Percentiles rank a stretch among this genome's conserved stretches.
These are phyloP conservation scores for Physcia stellaris DNA, from an alignment of 495 filamentous ascomycete genomes.

Conservation along the genomic window DNA sequence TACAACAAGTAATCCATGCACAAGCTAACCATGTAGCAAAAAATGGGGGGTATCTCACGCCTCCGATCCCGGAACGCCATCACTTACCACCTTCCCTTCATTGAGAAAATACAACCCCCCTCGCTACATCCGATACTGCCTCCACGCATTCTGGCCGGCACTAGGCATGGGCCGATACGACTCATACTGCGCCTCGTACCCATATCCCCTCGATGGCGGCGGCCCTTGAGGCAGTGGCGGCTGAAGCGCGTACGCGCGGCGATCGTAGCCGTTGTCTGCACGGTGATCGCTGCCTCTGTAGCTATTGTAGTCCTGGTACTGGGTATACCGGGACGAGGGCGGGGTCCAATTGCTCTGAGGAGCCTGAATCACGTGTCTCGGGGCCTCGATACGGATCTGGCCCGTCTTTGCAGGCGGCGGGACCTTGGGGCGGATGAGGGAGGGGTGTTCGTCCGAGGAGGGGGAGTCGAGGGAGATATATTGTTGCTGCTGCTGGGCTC, in stretches of 20 bases:
- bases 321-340: neutral
- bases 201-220: neutral
- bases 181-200: neutral
- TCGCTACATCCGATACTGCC: too few relatives aligned
- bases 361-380: neutral
- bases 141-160: slow-evolving; percentile 24
- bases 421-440: slow-evolving; percentile 18
- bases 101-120: too few relatives aligned
- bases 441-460: slow-evolving; percentile 12
- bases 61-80: too few relatives aligned
- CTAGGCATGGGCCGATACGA: slow-evolving; percentile 25
- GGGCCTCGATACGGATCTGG: slow-evolving; percentile 13
- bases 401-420: slow-evolving; percentile 9
- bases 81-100: too few relatives aligned
- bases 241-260: slow-evolving; percentile 1
- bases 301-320: neutral
- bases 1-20: too few relatives aligned
- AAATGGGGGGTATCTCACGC: too few relatives aligned
- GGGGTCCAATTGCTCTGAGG: neutral
- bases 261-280: neutral
- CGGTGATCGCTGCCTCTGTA: slow-evolving; percentile 1
- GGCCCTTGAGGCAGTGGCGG: slow-evolving; percentile 2
- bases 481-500: slow-evolving; percentile 14
- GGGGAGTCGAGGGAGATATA: slow-evolving; percentile 16
- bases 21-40: too few relatives aligned